Evolutionary conservation across 352 stramenopile species (phyloP).

Genomic region (Phytophthora chlamydospora): DNA sequence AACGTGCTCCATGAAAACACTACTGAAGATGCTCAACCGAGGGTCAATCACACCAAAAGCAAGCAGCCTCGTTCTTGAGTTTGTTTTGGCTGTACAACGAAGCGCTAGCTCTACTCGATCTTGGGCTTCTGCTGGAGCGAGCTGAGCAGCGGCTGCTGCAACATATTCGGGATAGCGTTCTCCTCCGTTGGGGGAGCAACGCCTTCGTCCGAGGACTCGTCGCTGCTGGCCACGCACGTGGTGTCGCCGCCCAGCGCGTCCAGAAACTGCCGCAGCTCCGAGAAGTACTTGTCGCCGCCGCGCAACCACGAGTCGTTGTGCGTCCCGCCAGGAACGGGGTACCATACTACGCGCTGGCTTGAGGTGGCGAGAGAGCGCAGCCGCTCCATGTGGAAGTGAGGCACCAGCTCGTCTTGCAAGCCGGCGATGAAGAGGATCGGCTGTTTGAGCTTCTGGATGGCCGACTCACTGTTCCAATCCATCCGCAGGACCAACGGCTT

Average conservation of each 20-base stretch:
- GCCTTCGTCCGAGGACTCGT: slow-evolving; percentile 13
- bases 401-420: slow-evolving; percentile 91
- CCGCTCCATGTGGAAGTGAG: slow-evolving; percentile 88
- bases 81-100: no score
- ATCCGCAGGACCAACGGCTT: slow-evolving; percentile 93
- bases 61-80: neutral
- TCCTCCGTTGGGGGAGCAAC: slow-evolving; percentile 34
- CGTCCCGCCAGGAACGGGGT: slow-evolving; percentile 87
- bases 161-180: slow-evolving; percentile 75
- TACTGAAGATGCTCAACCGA: neutral
- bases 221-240: slow-evolving; percentile 14
- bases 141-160: slow-evolving; percentile 64
- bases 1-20: no score
- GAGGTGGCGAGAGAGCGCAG: slow-evolving; percentile 73
- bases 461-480: slow-evolving; percentile 84
- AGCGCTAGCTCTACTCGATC: slow-evolving; percentile 20
- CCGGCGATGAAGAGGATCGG: slow-evolving; percentile 94
- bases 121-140: slow-evolving; percentile 45
- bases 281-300: slow-evolving; percentile 90
- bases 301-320: slow-evolving; percentile 96
- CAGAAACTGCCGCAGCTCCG: slow-evolving; percentile 71
- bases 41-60: neutral
- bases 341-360: slow-evolving; percentile 65
- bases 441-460: slow-evolving; percentile 67
- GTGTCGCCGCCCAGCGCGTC: slow-evolving; percentile 39